Base-by-base conservation (phyloP, 2,329 filamentous ascomycete species). In the Monosporascus sp. region DNA sequence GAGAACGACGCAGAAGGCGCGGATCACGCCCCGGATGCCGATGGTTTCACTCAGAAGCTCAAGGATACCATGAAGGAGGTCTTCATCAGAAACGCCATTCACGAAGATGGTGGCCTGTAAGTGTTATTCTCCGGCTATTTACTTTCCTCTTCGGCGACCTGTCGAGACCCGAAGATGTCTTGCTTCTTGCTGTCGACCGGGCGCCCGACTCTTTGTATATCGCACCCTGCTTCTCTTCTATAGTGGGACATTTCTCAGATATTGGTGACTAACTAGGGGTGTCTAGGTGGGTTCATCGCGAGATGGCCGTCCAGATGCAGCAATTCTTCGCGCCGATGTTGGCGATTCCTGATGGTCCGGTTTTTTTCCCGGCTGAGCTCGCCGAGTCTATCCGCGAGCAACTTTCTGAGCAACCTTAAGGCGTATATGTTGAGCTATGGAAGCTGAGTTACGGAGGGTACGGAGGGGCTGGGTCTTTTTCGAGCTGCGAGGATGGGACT, bases 251-350 rank as follows among this genome's bases (percentile, higher is more conserved):
- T 20, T 11, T 40, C 17, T 24, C 20, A 45, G 11, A 8, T 11
- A 15, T 31, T 20, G 18, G 20, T n/a, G 14, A 46, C 43, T 26
- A 17, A 28, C 9, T 7, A 14, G 1, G 17, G 38, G 26, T 5
- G 7, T 46, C 43, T 24, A 46, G 43, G 43, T 26, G 47, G 35
- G 50, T 53, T 43, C 41, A 31, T 9, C 35, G 9, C 17, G 47
- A 50, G 14, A 11, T 37, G 15, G 51, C 51, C n/a, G 9, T 47
- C 8, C 47, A 46, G 28, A 49, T 53, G 31, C 51, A 53, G 38
- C 24, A 48, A 20, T 35, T 41, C 47, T 49, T 53, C 17, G 51
- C 51, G 2, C 51, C 51, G 3, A 48, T 26, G 14, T 14, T 47
- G 40, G 15, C 47, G n/a, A 17, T 17, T 11, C 51, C 41, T 18